phyloP scores from a whole-genome alignment of 257 asterid genomes.

The Scutellaria baicalensis region DNA sequence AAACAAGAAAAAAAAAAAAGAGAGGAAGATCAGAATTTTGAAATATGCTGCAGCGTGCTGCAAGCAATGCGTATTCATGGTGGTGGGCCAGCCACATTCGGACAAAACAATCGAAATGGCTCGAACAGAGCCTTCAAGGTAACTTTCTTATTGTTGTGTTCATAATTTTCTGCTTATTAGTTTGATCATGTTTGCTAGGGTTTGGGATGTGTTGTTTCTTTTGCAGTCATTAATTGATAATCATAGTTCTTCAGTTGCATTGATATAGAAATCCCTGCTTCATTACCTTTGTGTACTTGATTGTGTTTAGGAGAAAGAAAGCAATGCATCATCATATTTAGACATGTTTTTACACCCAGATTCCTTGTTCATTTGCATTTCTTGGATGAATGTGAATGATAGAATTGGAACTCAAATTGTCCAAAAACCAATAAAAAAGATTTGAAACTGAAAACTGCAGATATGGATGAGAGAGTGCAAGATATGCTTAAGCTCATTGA shows the following conservation, averaged over 20 bases:
- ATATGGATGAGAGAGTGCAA: constrained; percentile 83
- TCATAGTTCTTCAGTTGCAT: neutral
- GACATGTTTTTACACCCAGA: too few species aligned
- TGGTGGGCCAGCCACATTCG: constrained; percentile 77
- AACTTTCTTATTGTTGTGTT: too few species aligned
- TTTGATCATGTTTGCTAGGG: neutral
- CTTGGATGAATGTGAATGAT: neutral
- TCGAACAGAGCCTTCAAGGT: constrained; percentile 60
- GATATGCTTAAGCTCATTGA: constrained; percentile 61
- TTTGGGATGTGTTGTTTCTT: neutral
- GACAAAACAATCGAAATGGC: constrained; percentile 67
- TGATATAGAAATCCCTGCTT: neutral
- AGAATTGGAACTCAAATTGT: neutral
- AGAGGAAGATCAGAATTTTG: neutral
- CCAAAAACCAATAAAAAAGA: too few species aligned
- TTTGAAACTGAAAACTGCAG: too few species aligned
- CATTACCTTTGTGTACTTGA: neutral
- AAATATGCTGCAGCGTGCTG: constrained; percentile 66
- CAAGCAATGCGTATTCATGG: constrained; percentile 68
- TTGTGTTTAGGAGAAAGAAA: neutral
- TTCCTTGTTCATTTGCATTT: neutral
- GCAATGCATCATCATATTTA: too few species aligned
- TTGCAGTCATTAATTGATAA: neutral
- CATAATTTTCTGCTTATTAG: neutral
- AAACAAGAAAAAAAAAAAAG: neutral